A percentile compares a stretch with the other conserved stretches of the same genome.
These are phyloP conservation scores for Salix viminalis DNA, from an alignment of 345 rosid species.

Conservation along the genomic window DNA sequence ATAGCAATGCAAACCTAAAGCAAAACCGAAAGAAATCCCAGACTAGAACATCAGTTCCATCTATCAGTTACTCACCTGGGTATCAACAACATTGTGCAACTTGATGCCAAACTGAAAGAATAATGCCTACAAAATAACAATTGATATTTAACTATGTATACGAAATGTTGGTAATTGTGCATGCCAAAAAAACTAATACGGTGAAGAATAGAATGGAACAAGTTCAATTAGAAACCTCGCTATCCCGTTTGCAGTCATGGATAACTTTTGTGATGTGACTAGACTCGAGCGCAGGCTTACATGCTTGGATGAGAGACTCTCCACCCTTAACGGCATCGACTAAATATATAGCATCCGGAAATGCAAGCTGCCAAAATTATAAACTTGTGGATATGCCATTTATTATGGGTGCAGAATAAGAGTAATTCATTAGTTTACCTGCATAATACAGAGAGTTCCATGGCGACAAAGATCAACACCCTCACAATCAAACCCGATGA, in stretches of 20 bases:
- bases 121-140: constrained; percentile 55
- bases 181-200: constrained; percentile 4
- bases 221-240: constrained; percentile 69
- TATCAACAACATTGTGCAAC: constrained; percentile 77
- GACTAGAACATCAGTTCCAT: not conserved
- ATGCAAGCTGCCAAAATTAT: constrained; percentile 66
- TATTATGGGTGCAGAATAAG: not conserved
- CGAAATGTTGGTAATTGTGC: constrained; percentile 1
- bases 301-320: constrained; percentile 62
- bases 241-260: constrained; percentile 98
- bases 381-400: not conserved
- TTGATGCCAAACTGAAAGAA: constrained; percentile 89
- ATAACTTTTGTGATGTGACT: constrained; percentile 79
- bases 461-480: constrained; percentile 83
- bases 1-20: not conserved
- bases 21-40: not conserved
- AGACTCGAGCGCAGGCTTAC: constrained; percentile 98
- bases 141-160: not conserved
- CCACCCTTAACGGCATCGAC: constrained; percentile 84
- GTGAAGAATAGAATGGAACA: constrained; percentile 18
- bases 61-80: constrained; percentile 54
- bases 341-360: constrained; percentile 80
- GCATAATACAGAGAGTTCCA: constrained; percentile 88
- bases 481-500: constrained; percentile 89
- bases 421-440: constrained; percentile 38